Conservation (phyloP, 345 rosid genomes). For the Acer yangbiense region DNA sequence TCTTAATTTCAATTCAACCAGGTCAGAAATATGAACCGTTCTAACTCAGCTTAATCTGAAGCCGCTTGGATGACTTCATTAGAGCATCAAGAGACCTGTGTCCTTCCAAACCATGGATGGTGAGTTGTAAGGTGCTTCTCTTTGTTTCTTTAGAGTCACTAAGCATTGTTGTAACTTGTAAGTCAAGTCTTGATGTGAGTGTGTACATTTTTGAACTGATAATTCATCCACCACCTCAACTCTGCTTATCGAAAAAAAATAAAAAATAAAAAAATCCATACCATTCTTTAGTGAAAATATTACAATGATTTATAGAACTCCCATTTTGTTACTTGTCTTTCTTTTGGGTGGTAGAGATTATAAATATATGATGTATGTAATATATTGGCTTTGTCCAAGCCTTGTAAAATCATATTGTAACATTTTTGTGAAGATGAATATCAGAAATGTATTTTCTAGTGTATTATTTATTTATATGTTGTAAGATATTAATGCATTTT, state of each 20-base stretch:
- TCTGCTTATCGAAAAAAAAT: neutral
- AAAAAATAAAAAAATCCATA: neutral
- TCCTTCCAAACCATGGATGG: neutral
- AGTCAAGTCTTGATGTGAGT: neutral
- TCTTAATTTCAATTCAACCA: conserved; percentile 17
- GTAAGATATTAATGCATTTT: neutral
- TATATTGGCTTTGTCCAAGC: neutral
- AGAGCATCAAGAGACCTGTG: neutral
- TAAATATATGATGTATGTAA: neutral
- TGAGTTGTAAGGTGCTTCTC: neutral
- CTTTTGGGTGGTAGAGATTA: neutral
- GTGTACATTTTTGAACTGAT: neutral
- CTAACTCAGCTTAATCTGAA: no score
- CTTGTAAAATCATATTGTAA: neutral
- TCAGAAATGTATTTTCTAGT: neutral
- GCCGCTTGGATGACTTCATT: neutral
- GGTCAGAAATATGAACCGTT: neutral
- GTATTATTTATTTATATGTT: neutral
- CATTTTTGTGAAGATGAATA: neutral
- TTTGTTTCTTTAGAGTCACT: neutral
- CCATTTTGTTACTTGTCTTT: neutral
- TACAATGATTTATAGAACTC: neutral
- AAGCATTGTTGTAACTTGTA: neutral
- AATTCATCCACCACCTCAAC: neutral
- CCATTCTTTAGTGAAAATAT: neutral